Percentiles rank a stretch among this genome's conserved stretches.
Evolutionary conservation across 2,329 filamentous ascomycete genomes (phyloP).

Genomic region (Akanthomyces dipterigenus): DNA sequence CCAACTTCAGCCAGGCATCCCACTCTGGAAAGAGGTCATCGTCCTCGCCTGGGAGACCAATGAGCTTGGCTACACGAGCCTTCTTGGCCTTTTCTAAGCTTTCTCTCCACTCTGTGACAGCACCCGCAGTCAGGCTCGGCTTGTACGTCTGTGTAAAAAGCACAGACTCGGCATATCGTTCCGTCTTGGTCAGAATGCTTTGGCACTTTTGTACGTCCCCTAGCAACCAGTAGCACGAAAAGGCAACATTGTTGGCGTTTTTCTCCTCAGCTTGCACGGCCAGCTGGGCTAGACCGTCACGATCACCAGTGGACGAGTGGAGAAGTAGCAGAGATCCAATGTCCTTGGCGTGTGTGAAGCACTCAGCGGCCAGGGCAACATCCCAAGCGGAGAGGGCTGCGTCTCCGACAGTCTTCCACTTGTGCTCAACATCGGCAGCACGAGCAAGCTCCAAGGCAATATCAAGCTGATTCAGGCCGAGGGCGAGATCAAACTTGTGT

Average conservation of each 20-base stretch:
- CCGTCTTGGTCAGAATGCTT: conserved; percentile 70
- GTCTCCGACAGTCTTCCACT: conserved; percentile 97
- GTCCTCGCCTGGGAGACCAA: conserved; percentile 76
- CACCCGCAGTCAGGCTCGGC: conserved; percentile 62
- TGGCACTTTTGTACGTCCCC: conserved; percentile 78
- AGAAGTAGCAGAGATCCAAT: conserved; percentile 82
- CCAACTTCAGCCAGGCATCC: conserved; percentile 81
- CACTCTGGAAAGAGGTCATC: conserved; percentile 93
- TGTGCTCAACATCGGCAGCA: conserved; percentile 83
- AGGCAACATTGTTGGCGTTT: conserved; percentile 86
- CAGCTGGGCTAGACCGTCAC: conserved; percentile 64
- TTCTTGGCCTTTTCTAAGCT: conserved; percentile 79
- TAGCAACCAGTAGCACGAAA: conserved; percentile 82
- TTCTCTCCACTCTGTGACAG: conserved; percentile 76
- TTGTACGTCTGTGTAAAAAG: conserved; percentile 95
- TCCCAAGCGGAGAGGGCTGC: conserved; percentile 84
- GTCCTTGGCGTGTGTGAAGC: conserved; percentile 86
- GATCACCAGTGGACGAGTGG: conserved; percentile 78
- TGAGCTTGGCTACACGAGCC: conserved; percentile 71
- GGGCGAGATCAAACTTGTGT: conserved; percentile 90
- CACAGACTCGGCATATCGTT: conserved; percentile 75
- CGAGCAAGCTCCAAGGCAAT: conserved; percentile 80
- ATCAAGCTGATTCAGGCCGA: conserved; percentile 74
- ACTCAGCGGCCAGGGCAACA: conserved; percentile 80
- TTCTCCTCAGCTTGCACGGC: conserved; percentile 68